Evolutionary conservation across 768 basidiomycete species (phyloP).

Genomic region (Trichaptum fuscoviolaceum): DNA sequence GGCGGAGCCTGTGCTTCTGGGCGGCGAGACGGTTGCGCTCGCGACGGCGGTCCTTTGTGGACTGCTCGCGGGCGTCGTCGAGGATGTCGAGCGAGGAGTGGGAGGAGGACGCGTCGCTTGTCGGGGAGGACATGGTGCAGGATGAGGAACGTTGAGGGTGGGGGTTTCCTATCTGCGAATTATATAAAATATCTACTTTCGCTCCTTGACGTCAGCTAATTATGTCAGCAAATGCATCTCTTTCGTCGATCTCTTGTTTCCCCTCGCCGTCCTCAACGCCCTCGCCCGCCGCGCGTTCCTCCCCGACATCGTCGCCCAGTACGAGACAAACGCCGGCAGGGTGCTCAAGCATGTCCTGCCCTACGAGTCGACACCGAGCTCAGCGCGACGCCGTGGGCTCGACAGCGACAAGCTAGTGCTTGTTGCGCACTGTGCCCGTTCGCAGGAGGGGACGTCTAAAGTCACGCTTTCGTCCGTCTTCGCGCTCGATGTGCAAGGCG

Average conservation of each 20-base stretch:
- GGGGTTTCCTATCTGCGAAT: background rate
- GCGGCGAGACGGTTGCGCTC: conserved; percentile 6
- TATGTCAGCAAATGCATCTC: background rate
- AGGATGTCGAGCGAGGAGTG: background rate
- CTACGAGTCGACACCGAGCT: no score
- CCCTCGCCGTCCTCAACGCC: background rate
- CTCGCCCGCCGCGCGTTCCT: background rate
- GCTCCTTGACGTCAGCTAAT: background rate
- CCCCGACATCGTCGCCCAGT: background rate
- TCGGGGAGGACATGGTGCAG: conserved; percentile 3
- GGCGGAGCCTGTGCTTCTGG: conserved; percentile 2
- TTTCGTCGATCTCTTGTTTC: background rate
- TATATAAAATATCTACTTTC: background rate
- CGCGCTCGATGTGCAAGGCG: conserved; percentile 32
- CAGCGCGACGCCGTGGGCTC: conserved; percentile 6
- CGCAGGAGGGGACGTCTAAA: conserved; percentile 31
- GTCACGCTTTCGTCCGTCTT: conserved; percentile 56
- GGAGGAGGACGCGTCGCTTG: background rate
- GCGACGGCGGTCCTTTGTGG: conserved; percentile 3
- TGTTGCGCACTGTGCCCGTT: conserved; percentile 46
- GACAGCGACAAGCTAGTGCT: conserved; percentile 35
- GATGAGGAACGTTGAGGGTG: background rate
- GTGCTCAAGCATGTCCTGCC: no score
- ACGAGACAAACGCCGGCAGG: no score
- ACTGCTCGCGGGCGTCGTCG: conserved; percentile 1